These are phyloP conservation scores for Mucor velutinosus DNA, from an alignment of 371 early-diverging fungal genomes.

Conservation along the genomic window DNA sequence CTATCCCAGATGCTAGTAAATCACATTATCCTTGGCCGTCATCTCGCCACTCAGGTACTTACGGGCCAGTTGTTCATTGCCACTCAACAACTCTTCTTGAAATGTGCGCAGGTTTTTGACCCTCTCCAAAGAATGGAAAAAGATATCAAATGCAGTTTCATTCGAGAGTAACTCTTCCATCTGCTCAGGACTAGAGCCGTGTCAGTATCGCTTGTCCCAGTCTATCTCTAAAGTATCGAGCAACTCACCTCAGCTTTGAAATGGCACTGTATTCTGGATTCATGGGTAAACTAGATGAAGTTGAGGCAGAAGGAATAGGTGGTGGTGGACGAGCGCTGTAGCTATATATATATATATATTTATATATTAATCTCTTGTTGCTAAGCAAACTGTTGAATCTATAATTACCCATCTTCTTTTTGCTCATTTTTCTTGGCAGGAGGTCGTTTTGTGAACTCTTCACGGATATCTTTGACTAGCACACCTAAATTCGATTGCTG, in stretches of 20 bases:
- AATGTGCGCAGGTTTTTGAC: conserved; percentile 55
- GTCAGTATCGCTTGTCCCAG: no score
- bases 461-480: conserved; percentile 53
- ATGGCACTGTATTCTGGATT: conserved; percentile 22
- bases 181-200: conserved; percentile 50
- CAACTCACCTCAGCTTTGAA: conserved; percentile 22
- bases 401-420: conserved; percentile 27
- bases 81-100: conserved; percentile 57
- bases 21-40: not conserved
- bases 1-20: conserved; percentile 24
- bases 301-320: conserved; percentile 36
- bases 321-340: conserved; percentile 50
- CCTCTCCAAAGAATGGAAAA: conserved; percentile 55
- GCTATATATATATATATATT: conserved; percentile 9
- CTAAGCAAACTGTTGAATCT: not conserved
- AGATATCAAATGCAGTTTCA: conserved; percentile 59
- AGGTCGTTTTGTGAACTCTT: conserved; percentile 50
- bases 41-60: conserved; percentile 19
- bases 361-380: not conserved
- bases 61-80: conserved; percentile 62
- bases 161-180: conserved; percentile 54
- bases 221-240: not conserved
- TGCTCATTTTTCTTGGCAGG: conserved; percentile 27
- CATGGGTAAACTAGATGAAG: not conserved
- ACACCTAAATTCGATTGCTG: conserved; percentile 47